phyloP scores from a whole-genome alignment of 805 yeast species.

The Komagataella ulmi region DNA sequence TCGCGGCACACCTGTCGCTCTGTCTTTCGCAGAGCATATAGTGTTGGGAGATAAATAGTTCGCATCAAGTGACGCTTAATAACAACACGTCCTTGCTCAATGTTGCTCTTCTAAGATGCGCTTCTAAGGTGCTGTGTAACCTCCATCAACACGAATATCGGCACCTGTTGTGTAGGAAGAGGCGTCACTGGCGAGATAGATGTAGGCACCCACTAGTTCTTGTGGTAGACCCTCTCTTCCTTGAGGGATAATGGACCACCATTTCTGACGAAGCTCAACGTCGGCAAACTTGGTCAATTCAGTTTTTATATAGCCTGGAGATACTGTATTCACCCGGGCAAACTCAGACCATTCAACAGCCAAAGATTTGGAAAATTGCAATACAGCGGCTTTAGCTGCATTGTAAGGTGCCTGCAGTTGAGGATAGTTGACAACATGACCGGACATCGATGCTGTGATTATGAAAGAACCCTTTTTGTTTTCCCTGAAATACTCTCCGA shows the following conservation, averaged over 20 bases:
- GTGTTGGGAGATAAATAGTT: background rate
- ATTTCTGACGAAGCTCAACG: conserved; percentile 26
- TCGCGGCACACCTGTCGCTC: background rate
- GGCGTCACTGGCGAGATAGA: conserved; percentile 73
- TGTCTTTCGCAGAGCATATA: background rate
- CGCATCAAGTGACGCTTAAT: background rate
- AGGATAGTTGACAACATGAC: conserved; percentile 76
- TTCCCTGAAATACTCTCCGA: conserved; percentile 59
- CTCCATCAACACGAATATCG: conserved; percentile 72
- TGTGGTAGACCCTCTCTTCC: conserved; percentile 66
- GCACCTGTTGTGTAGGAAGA: conserved; percentile 70
- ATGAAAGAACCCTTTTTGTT: conserved; percentile 71
- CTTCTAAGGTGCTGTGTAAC: conserved; percentile 39
- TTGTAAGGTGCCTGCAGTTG: conserved; percentile 80
- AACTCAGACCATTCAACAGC: conserved; percentile 86
- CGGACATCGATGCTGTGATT: conserved; percentile 84
- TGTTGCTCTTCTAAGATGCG: conserved; percentile 20
- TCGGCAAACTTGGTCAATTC: conserved; percentile 43
- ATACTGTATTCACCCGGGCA: conserved; percentile 72
- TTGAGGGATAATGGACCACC: conserved; percentile 45
- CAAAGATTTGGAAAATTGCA: conserved; percentile 63
- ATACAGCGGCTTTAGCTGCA: conserved; percentile 75
- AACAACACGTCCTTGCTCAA: background rate
- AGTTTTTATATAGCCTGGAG: conserved; percentile 81
- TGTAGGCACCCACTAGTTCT: conserved; percentile 69